Conservation (phyloP, 75 land plant species). For the Pinus taeda region DNA sequence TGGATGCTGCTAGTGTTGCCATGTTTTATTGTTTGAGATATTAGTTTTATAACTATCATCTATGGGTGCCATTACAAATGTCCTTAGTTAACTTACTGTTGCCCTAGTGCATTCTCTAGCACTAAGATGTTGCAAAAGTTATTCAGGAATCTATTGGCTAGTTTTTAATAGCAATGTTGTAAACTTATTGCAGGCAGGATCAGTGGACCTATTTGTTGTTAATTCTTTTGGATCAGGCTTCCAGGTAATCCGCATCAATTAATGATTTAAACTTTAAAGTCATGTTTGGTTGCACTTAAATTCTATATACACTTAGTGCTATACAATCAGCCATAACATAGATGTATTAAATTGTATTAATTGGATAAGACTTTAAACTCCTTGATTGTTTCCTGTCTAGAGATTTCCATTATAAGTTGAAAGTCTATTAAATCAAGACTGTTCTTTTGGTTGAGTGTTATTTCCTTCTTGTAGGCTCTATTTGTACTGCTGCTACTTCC, state of each 20-base stretch:
- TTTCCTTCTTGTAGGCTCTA: conserved; percentile 54
- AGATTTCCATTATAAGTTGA: neutral
- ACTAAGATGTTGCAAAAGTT: neutral
- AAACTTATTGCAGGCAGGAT: conserved; percentile 52
- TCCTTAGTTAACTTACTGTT: neutral
- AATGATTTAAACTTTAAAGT: neutral
- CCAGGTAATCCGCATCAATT: conserved; percentile 41
- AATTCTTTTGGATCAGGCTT: conserved; percentile 93
- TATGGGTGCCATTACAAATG: neutral
- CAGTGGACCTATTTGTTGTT: conserved; percentile 90
- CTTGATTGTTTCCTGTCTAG: neutral
- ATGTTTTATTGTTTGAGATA: neutral
- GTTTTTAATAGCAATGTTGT: neutral
- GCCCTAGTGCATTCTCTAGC: neutral
- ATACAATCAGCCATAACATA: neutral
- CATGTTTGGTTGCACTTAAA: neutral
- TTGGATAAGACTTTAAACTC: neutral
- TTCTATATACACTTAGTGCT: neutral
- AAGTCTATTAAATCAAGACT: neutral
- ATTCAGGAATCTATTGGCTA: neutral
- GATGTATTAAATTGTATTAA: neutral
- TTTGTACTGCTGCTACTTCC: conserved; percentile 87
- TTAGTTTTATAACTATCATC: neutral
- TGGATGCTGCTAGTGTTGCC: conserved; percentile 1
- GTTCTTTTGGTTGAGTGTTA: conserved; percentile 4